Base-by-base conservation (phyloP, 139 green algal genomes). In the Chlorella sp. region DNA sequence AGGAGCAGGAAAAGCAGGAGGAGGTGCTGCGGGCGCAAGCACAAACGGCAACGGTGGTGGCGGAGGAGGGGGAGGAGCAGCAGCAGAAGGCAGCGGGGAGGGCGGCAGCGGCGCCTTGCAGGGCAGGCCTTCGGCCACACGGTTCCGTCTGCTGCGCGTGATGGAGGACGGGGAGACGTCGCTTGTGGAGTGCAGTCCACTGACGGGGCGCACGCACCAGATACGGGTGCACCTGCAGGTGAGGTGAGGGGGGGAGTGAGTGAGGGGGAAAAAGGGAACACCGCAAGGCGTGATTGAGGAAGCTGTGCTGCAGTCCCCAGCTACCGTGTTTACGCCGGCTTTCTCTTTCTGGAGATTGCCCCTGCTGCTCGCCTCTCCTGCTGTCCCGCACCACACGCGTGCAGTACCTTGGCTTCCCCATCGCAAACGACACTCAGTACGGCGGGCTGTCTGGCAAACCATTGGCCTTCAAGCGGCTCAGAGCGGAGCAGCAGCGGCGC, bases 351-450 rank as follows among this genome's bases (percentile, higher is more conserved):
- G n/a, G n/a, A n/a, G n/a, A n/a, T n/a, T n/a, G n/a, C n/a, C 42
- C 10, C 42, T 55, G 10, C 10, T 55, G 42, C 42, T 55, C 42
- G 10, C 42, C 42, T 10, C 17, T 55, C 42, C 42, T 55, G 17
- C 42, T 55, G 42, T 10, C 42, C 42, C 10, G 10, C 10, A 10
- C 42, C 42, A 55, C 55, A 29, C 26, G 27, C 5, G 34, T 31
- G 64, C 74, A 85, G 61, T 74, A 88, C 67, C 23, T 80, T 59
- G 89, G 88, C 0, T 82, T 88, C 71, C 85, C 89, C 59, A 89
- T 94, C 26, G 67, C 87, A 29, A 87, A 88, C 20, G 89, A 94
- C 78, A 83, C 86, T 20, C 68, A 90, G 35, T 94, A 94, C 74
- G 89, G 89, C 31, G 79, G 81, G 23, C 3, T 0, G 22, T 73